Conservation (phyloP, 192 early-diverging fungal species). For the Coemansia sp. region DNA sequence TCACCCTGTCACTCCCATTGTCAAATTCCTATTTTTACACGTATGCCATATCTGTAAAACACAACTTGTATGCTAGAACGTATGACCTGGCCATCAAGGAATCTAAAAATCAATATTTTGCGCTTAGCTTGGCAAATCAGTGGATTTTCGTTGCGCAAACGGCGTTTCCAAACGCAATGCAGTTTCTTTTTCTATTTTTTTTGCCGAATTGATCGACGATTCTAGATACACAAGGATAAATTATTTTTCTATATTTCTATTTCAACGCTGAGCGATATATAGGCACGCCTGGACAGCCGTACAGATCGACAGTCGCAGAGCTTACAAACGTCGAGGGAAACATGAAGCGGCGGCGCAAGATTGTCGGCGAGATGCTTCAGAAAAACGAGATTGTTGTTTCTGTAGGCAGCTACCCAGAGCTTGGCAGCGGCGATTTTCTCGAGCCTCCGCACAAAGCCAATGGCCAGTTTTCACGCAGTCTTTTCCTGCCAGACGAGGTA, state of each 20-base stretch:
- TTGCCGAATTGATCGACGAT: constrained; percentile 1
- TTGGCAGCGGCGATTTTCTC: constrained; percentile 79
- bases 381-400: constrained; percentile 78
- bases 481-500: constrained; percentile 92
- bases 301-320: constrained; percentile 79
- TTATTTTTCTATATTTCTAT: not conserved
- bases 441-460: constrained; percentile 71
- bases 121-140: not conserved
- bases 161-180: not conserved
- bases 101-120: too few species aligned
- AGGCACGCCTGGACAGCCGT: constrained; percentile 89
- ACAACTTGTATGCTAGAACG: too few species aligned
- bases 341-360: constrained; percentile 79
- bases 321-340: constrained; percentile 82
- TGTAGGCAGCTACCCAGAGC: constrained; percentile 83
- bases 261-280: not conserved
- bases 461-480: constrained; percentile 69
- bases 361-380: constrained; percentile 63
- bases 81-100: too few species aligned
- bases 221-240: not conserved
- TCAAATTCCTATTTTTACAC: too few species aligned
- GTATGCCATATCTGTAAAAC: not conserved
- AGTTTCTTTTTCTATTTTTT: not conserved
- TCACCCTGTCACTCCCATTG: too few species aligned
- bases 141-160: not conserved